Percentiles rank a stretch among this genome's conserved stretches.
Conservation (phyloP, 768 basidiomycete genomes). For the Pulveroboletus sp. region DNA sequence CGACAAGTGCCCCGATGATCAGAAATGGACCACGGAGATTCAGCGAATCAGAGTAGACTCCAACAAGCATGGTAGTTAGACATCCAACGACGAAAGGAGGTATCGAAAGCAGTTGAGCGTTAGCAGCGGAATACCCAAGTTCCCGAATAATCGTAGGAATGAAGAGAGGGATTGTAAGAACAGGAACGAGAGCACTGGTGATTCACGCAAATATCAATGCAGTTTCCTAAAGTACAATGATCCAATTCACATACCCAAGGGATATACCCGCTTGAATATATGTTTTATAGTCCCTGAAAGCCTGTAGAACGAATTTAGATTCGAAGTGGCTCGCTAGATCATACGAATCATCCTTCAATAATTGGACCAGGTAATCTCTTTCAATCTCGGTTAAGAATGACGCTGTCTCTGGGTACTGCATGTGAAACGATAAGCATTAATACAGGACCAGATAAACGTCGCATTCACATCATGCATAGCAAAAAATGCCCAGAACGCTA, state of each 20-base stretch:
- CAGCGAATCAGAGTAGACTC: not conserved
- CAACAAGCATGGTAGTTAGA: not conserved
- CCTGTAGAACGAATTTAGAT: not conserved
- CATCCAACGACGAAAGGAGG: not conserved
- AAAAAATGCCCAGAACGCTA: not conserved
- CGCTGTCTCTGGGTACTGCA: not conserved
- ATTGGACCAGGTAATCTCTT: not conserved
- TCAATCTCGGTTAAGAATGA: not conserved
- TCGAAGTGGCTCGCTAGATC: conserved; percentile 1
- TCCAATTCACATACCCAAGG: not conserved
- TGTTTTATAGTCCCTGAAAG: conserved; percentile 1
- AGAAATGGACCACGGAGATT: conserved; percentile 1
- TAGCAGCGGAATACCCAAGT: not conserved
- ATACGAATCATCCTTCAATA: not conserved
- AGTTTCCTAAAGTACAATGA: too few relatives aligned
- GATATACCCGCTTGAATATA: conserved; percentile 1
- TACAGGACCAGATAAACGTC: too few relatives aligned
- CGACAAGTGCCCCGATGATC: not conserved
- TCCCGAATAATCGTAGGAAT: not conserved
- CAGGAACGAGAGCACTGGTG: not conserved
- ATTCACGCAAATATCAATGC: too few relatives aligned
- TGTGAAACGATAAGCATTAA: not conserved
- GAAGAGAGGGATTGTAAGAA: not conserved
- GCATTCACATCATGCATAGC: not conserved
- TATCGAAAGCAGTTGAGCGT: not conserved